Base-by-base conservation (phyloP, 331 rosid species). In the Arachis monticola region DNA sequence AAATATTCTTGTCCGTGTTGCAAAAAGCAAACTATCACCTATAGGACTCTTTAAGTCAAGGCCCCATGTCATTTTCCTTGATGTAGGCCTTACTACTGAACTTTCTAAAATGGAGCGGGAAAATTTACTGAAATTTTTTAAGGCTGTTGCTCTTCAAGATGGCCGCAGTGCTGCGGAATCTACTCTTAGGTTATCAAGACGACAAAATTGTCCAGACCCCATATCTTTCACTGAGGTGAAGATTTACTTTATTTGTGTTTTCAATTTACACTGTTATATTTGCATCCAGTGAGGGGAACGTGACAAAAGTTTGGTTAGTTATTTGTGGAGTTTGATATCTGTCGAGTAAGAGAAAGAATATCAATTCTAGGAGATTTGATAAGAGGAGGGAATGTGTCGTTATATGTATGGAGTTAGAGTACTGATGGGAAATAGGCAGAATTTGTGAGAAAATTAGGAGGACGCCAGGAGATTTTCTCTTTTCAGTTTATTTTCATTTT, bases 11-110 rank as follows among this genome's bases (percentile, higher is more conserved):
- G 93, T 92, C 70, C 84, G 96, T 67, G 77, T 80, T 14, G 71
- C 50, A 3, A 50, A 78, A 61, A 58, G 76, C 64, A 88, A 80
- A 73, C 41, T 77, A 8, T 79, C 86, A 6, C 80, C 76, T 14
- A 76, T 82, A 69, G 67, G n/a, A 74, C 87, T 88, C 70, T 89
- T 83, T 72, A 83, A 81, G 74, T 69, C 91, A 60, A 88, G 60
- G 85, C 97, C 97, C 70, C 97, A 89, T 82, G 90, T 92, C 72
- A 57, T 92, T 80, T 88, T 92, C 86, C 97, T 92, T 73, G 93
- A 92, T 69, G 97, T 92, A n/a, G 97, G 97, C 72, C 79, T 92
- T 93, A 88, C 89, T 55, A 85, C 97, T 40, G 93, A 92, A 62
- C 97, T 89, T 81, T 85, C 93, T n/a, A 86, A 79, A 82, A 77